These are phyloP conservation scores for Simmondsia chinensis DNA, from an alignment of 148 eudicot species.

Conservation along the genomic window DNA sequence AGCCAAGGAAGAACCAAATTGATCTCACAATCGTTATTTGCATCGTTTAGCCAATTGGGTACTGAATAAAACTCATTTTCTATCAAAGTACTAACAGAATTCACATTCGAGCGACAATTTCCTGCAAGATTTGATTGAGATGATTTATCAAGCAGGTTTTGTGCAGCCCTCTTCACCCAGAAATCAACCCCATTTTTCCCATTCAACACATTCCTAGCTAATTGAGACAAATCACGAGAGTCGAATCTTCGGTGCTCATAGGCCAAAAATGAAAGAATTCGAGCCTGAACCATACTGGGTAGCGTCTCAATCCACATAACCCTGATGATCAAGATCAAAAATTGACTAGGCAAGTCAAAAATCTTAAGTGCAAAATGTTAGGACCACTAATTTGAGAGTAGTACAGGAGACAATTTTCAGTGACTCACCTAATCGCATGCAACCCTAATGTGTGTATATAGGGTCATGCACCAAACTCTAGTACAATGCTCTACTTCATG, in stretches of 20 bases:
- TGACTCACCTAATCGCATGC: no score
- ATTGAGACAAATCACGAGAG: conserved; percentile 17
- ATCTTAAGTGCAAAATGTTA: no score
- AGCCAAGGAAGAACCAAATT: conserved; percentile 35
- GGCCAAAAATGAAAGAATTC: conserved; percentile 40
- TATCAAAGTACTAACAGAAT: conserved; percentile 22
- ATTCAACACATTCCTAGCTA: conserved; percentile 26
- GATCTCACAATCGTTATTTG: conserved; percentile 4
- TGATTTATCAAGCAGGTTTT: conserved; percentile 37
- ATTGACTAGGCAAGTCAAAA: neutral
- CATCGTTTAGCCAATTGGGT: conserved; percentile 36
- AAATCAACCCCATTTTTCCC: conserved; percentile 20
- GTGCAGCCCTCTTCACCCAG: conserved; percentile 46
- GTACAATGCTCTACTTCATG: no score
- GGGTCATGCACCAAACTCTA: no score
- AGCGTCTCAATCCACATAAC: conserved; percentile 44
- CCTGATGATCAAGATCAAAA: conserved; percentile 17
- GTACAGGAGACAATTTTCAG: no score
- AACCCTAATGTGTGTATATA: no score
- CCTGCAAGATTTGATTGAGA: conserved; percentile 25
- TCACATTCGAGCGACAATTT: conserved; percentile 23
- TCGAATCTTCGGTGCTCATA: conserved; percentile 26
- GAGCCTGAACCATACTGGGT: conserved; percentile 36
- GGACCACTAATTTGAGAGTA: no score
- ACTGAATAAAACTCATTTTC: conserved; percentile 29